Percentiles rank a stretch among this genome's conserved stretches.
phyloP scores from a whole-genome alignment of 257 asterid genomes.

The Salvia rosmarinus region DNA sequence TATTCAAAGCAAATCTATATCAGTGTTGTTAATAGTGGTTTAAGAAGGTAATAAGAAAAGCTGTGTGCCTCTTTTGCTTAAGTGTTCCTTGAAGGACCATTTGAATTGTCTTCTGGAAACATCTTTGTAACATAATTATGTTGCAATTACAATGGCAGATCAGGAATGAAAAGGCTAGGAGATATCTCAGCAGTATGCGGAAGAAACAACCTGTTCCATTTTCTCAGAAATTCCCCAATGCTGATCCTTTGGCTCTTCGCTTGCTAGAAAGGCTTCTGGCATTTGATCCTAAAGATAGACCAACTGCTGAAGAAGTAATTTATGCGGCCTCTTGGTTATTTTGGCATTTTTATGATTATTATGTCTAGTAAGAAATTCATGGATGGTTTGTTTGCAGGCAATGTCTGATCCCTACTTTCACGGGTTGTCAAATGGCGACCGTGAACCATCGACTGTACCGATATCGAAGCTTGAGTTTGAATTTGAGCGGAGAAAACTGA shows the following conservation, averaged over 20 bases:
- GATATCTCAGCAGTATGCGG: conserved; percentile 87
- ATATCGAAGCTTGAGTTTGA: conserved; percentile 96
- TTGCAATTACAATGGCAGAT: conserved; percentile 67
- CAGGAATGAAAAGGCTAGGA: conserved; percentile 96
- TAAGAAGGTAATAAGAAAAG: not conserved
- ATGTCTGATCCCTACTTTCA: conserved; percentile 79
- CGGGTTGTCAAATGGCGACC: conserved; percentile 77
- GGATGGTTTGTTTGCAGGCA: conserved; percentile 55
- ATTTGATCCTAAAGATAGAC: conserved; percentile 94
- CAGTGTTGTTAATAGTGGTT: not conserved
- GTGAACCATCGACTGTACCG: conserved; percentile 82
- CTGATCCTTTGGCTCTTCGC: conserved; percentile 79
- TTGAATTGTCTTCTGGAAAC: conserved; percentile 6
- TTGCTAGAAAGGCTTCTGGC: conserved; percentile 80
- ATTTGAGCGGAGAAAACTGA: conserved; percentile 83
- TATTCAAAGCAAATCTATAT: not conserved
- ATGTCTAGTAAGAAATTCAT: conserved; percentile 15
- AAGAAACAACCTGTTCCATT: conserved; percentile 79
- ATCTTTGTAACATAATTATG: conserved; percentile 20
- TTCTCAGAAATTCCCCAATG: conserved; percentile 72
- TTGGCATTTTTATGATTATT: not conserved
- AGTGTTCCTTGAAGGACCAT: not conserved
- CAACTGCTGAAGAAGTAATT: conserved; percentile 86
- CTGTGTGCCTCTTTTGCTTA: not conserved
- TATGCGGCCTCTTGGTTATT: conserved; percentile 15